Evolutionary conservation across 495 filamentous ascomycete species (phyloP), one percentile per base, ranked within the genome.

Genomic region (Aspergillus homomorphus): DNA sequence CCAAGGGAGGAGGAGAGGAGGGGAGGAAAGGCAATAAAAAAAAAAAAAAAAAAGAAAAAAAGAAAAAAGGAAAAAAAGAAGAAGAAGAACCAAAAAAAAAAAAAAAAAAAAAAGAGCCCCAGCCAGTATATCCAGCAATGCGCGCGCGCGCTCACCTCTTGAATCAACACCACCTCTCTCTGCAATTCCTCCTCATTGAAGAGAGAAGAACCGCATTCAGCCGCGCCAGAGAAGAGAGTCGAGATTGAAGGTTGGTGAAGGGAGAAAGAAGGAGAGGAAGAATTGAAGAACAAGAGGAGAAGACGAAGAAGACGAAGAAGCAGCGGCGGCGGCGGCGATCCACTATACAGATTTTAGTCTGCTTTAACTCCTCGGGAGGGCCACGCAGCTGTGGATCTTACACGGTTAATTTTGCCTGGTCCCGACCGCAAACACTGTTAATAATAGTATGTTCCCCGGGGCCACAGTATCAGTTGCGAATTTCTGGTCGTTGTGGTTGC

Each of bases 371-470:
- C 23, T 30, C 48, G 48, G 48, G 23, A 51, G 48, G 54, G 63
- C 66, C 66, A 61, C 64, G 64, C 61, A 62, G 59, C 45, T 56
- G 66, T 69, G 66, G 67, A 65, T 57, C 66, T 56, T 42, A 60
- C 48, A 54, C 48, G 24, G 48, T 51, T 56, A 41, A 21, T 26
- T 56, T 28, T 56, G 44, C 28, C 14, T 38, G 20, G 54, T 45
- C 46, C 18, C 43, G 41, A 43, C 44, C 24, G 20, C 53, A 44
- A 44, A 55, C 44, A 55, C 44, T 12, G 28, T 43, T 30, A 48
- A 56, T 56, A 56, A 45, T 28, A 48, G 22, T 44, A 49, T 16
- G 21, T 54, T 21, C 30, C n/a, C 12, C 51, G 18, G 51, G 33
- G 33, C 33, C 33, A 8, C 33, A 41, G 33, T 7, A 16, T n/a